These are phyloP conservation scores for Guadua angustifolia DNA, from an alignment of 176 grass and related monocot genomes.

Conservation along the genomic window DNA sequence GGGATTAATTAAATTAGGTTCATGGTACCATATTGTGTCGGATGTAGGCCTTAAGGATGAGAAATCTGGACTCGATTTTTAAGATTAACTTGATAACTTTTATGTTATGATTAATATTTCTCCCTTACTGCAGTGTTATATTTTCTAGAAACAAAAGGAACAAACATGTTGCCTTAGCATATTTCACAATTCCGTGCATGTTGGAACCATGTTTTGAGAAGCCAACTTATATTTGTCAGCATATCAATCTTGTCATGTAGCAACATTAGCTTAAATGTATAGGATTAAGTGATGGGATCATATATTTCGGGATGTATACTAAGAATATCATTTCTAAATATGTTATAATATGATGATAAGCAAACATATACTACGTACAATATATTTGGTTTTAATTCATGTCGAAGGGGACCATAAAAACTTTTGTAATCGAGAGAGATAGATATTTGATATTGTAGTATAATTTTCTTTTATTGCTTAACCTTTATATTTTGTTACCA, in stretches of 20 bases:
- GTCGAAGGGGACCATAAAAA: too few relatives aligned
- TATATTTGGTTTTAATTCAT: too few relatives aligned
- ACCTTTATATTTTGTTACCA: too few relatives aligned
- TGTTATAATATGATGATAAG: too few relatives aligned
- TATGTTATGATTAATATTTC: background rate
- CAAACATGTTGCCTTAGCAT: too few relatives aligned
- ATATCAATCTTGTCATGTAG: background rate
- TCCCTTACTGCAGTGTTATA: constrained; percentile 61
- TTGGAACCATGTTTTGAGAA: background rate
- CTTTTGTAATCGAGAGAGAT: too few relatives aligned
- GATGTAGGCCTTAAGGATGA: background rate
- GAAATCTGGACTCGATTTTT: background rate
- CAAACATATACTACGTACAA: too few relatives aligned
- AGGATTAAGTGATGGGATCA: background rate
- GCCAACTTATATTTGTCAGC: background rate
- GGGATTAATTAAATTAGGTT: background rate
- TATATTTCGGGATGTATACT: too few relatives aligned
- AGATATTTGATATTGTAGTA: too few relatives aligned
- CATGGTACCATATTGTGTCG: background rate
- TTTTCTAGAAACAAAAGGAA: too few relatives aligned
- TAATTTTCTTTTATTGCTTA: too few relatives aligned
- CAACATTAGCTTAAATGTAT: background rate
- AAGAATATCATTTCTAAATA: too few relatives aligned
- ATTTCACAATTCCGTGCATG: background rate
- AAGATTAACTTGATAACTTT: background rate